These are phyloP conservation scores for Themeda triandra DNA, from an alignment of 176 grass and related monocot genomes.

Conservation along the genomic window DNA sequence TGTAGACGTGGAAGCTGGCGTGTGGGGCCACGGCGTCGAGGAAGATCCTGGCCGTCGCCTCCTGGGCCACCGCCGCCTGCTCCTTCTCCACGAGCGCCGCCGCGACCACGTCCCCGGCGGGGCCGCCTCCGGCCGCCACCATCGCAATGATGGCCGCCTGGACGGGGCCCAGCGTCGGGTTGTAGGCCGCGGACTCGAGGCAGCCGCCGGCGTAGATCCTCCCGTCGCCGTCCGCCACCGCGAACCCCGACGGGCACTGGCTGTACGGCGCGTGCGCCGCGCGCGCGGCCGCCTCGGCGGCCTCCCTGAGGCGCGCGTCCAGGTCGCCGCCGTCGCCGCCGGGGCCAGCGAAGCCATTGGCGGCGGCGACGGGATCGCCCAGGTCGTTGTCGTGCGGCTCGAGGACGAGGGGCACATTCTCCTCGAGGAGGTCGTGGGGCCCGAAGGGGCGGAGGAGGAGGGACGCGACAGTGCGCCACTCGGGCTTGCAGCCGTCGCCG, in stretches of 20 bases:
- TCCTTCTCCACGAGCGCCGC: conserved; percentile 82
- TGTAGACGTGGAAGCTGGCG: conserved; percentile 75
- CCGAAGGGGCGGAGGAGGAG: conserved; percentile 79
- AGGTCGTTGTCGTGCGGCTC: conserved; percentile 69
- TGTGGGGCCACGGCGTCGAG: conserved; percentile 60
- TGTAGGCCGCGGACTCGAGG: conserved; percentile 82
- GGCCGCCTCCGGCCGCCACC: conserved; percentile 30
- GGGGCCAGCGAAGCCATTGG: conserved; percentile 46
- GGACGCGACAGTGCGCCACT: conserved; percentile 65
- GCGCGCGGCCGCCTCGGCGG: conserved; percentile 58
- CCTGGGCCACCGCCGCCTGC: conserved; percentile 59
- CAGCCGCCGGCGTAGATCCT: conserved; percentile 69
- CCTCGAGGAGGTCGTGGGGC: conserved; percentile 68
- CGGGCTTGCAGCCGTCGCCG: conserved; percentile 25
- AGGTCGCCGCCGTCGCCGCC: neutral
- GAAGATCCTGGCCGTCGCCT: conserved; percentile 76
- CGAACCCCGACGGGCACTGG: conserved; percentile 67
- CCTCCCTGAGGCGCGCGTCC: conserved; percentile 41
- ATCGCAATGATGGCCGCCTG: conserved; percentile 85
- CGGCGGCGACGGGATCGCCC: conserved; percentile 7
- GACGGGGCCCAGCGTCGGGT: conserved; percentile 82
- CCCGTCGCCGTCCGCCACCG: conserved; percentile 65
- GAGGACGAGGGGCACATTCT: conserved; percentile 64
- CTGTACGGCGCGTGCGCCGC: conserved; percentile 86
- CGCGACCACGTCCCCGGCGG: conserved; percentile 40